Evolutionary conservation across 129 eudicot genomes (phyloP).

Genomic region (Pulicaria dysenterica): DNA sequence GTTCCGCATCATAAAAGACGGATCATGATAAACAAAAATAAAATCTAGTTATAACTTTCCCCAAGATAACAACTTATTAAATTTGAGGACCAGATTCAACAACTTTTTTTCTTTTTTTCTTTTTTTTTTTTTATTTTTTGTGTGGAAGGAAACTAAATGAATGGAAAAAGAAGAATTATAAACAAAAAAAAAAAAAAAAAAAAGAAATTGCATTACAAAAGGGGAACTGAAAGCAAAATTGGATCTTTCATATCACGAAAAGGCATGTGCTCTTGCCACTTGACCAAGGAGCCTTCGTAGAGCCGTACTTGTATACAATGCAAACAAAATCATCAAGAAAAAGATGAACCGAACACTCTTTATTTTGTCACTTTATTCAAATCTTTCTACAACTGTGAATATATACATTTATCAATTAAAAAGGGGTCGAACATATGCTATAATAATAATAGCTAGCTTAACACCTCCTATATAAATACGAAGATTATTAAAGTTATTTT

Average conservation of each 20-base stretch:
- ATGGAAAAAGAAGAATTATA: background rate
- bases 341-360: constrained; percentile 10
- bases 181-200: background rate
- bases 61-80: background rate
- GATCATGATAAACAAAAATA: background rate
- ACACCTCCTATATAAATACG: too few species aligned
- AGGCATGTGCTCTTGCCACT: constrained; percentile 28
- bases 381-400: background rate
- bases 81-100: background rate
- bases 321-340: constrained; percentile 25
- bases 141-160: constrained; percentile 9
- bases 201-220: constrained; percentile 15
- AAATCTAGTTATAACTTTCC: background rate
- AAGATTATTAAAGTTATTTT: too few species aligned
- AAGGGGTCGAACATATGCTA: too few species aligned
- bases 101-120: too few species aligned
- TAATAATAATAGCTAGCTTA: too few species aligned
- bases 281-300: constrained; percentile 33
- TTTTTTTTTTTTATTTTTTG: background rate
- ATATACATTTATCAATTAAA: too few species aligned
- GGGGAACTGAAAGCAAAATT: constrained; percentile 25
- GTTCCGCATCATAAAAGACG: too few species aligned
- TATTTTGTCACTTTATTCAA: constrained; percentile 17
- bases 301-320: constrained; percentile 28
- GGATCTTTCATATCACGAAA: constrained; percentile 37